phyloP scores from a whole-genome alignment of 208 protist species.

The Leishmania arabica region DNA sequence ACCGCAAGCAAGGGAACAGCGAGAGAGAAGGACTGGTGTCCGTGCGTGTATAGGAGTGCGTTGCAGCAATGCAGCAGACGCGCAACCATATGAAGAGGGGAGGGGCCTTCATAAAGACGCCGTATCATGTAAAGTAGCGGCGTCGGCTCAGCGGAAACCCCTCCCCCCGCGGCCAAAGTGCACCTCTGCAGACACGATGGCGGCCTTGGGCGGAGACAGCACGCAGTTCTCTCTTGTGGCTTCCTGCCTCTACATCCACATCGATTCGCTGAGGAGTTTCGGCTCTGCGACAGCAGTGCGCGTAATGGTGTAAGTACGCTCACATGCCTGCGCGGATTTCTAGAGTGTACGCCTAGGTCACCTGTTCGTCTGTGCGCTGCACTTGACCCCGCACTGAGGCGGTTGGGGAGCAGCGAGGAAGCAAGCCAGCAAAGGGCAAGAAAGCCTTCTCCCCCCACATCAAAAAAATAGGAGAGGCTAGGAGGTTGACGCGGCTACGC shows the following conservation, averaged over 20 bases:
- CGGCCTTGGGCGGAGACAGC: neutral
- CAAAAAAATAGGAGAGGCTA: neutral
- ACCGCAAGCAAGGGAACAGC: neutral
- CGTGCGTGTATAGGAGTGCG: too few relatives aligned
- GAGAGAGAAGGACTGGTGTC: neutral
- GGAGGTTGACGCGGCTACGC: neutral
- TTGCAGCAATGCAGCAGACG: neutral
- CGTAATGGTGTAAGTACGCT: neutral
- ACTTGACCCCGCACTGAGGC: neutral
- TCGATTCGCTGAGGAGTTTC: neutral
- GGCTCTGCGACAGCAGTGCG: neutral
- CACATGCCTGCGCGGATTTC: neutral
- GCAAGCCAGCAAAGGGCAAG: neutral
- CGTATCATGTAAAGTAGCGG: neutral
- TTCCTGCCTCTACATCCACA: neutral
- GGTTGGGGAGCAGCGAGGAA: neutral
- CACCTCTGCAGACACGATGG: neutral
- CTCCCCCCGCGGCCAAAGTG: too few relatives aligned
- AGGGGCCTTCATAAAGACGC: neutral
- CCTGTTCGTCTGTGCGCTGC: neutral
- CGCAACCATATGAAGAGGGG: neutral
- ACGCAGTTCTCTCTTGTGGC: neutral
- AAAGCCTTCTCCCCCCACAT: neutral
- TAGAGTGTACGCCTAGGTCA: neutral
- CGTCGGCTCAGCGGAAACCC: neutral